Conservation (phyloP, 23 red algal genomes). For the Gracilaria caudata region DNA sequence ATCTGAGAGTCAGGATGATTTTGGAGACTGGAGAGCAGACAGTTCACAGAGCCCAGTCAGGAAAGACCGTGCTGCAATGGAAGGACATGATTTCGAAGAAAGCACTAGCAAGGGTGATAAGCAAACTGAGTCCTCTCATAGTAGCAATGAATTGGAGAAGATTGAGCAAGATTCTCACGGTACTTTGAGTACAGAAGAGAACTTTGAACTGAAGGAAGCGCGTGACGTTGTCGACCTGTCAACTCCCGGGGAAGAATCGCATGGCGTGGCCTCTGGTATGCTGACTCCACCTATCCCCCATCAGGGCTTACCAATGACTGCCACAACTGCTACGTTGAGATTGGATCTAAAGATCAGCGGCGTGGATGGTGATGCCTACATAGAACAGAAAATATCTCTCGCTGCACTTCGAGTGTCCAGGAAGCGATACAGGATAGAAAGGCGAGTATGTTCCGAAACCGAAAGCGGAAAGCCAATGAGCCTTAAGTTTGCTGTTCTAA, state of each 20-base stretch:
- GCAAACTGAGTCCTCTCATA: not conserved
- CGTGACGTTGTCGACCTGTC: slow-evolving; percentile 56
- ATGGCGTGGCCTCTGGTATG: not conserved
- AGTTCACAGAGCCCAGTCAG: not conserved
- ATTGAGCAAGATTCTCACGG: not conserved
- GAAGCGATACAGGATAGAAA: slow-evolving; percentile 65
- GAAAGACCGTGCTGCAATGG: not conserved
- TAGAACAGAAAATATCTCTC: slow-evolving; percentile 53
- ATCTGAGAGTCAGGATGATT: slow-evolving; percentile 32
- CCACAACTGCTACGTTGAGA: slow-evolving; percentile 12
- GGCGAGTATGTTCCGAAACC: slow-evolving; percentile 1
- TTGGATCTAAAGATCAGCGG: slow-evolving; percentile 43
- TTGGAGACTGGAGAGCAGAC: slow-evolving; percentile 34
- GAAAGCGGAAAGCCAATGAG: slow-evolving; percentile 44
- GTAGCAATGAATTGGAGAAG: not conserved
- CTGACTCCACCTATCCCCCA: slow-evolving; percentile 15
- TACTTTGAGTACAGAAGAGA: slow-evolving; percentile 2
- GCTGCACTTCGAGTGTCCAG: slow-evolving; percentile 29
- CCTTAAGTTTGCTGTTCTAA: slow-evolving; percentile 38
- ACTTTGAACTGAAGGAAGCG: slow-evolving; percentile 28
- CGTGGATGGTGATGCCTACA: slow-evolving; percentile 13
- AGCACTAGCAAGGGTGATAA: not conserved
- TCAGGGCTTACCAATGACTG: slow-evolving; percentile 2
- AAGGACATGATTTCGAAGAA: not conserved
- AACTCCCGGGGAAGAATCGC: slow-evolving; percentile 7